phyloP scores from a whole-genome alignment of 2,329 filamentous ascomycete genomes.

The Talaromyces sp. region DNA sequence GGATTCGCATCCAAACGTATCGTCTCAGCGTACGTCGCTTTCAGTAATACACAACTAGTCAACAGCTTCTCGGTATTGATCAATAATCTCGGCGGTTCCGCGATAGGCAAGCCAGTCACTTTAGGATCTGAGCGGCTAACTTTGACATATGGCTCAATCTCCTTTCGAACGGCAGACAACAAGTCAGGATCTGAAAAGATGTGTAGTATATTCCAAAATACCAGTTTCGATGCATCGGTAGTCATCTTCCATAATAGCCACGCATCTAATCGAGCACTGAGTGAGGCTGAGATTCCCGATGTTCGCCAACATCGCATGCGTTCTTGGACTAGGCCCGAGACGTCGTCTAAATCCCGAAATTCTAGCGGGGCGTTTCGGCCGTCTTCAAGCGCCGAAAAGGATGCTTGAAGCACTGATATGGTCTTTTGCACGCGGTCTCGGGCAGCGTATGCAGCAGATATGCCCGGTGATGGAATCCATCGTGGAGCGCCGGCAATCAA shows the following conservation, averaged over 20 bases:
- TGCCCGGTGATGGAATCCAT: conserved; percentile 54
- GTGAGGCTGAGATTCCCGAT: conserved; percentile 30
- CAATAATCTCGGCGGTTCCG: conserved; percentile 44
- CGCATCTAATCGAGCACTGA: conserved; percentile 46
- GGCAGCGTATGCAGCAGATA: conserved; percentile 51
- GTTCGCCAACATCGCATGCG: conserved; percentile 44
- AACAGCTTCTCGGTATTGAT: conserved; percentile 44
- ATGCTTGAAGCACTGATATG: conserved; percentile 44
- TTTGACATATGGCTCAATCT: conserved; percentile 46
- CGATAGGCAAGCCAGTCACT: conserved; percentile 43
- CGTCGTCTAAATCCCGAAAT: conserved; percentile 51
- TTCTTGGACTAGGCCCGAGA: conserved; percentile 46
- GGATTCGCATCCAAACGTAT: conserved; percentile 46
- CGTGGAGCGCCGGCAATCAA: conserved; percentile 57
- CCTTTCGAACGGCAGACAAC: conserved; percentile 44
- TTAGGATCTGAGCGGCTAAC: conserved; percentile 37
- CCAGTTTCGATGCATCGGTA: conserved; percentile 52
- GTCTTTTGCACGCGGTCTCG: conserved; percentile 43
- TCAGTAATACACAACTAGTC: conserved; percentile 47
- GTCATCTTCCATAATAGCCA: conserved; percentile 57
- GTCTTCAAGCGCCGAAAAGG: conserved; percentile 44
- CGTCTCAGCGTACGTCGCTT: conserved; percentile 48
- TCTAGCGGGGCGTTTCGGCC: conserved; percentile 44
- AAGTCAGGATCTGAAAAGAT: conserved; percentile 45
- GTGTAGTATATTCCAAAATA: conserved; percentile 54